Evolutionary conservation across 345 rosid genomes (phyloP).

Genomic region (Noccaea bulbosa): DNA sequence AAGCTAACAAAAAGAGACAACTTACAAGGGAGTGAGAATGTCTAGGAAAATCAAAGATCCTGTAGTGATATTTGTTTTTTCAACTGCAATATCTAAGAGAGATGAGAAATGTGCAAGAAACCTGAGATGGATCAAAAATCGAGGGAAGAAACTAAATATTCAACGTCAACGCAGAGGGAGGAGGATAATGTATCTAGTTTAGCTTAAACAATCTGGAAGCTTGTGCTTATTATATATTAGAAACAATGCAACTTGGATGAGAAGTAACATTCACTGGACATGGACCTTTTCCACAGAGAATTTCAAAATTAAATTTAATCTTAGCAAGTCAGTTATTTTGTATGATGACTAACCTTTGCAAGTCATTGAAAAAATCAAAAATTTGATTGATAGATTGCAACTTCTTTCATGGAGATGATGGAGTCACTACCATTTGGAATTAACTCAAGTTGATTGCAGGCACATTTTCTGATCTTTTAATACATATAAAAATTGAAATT

Average conservation of each 20-base stretch:
- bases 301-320: background rate
- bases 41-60: background rate
- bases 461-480: too few species aligned
- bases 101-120: slow-evolving; percentile 6
- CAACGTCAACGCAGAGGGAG: slow-evolving; percentile 26
- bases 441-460: too few species aligned
- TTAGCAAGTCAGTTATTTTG: too few species aligned
- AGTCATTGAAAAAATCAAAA: background rate
- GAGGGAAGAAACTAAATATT: background rate
- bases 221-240: background rate
- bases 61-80: background rate
- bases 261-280: too few species aligned
- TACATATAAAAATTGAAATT: too few species aligned
- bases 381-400: background rate
- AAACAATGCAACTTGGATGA: background rate
- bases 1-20: background rate
- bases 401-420: too few species aligned
- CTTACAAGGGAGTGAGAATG: background rate
- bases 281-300: background rate
- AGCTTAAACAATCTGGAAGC: slow-evolving; percentile 17
- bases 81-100: slow-evolving; percentile 23
- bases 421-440: too few species aligned
- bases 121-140: background rate
- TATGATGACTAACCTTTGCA: too few species aligned
- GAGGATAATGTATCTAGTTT: background rate